Evolutionary conservation across 1,284 basidiomycete genomes (phyloP).

Genomic region (Malassezia nana): DNA sequence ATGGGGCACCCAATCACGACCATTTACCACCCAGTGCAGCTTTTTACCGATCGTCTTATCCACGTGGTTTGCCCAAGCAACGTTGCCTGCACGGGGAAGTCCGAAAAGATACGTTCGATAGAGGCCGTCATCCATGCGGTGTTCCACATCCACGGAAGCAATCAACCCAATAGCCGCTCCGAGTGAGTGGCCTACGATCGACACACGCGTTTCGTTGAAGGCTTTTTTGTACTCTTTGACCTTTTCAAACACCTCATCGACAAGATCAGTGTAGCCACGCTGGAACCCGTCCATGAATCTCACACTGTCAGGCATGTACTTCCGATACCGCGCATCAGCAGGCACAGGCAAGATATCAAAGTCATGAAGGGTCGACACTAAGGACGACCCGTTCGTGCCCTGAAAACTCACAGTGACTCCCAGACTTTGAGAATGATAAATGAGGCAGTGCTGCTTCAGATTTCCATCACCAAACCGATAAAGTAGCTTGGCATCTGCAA

Average conservation of each 20-base stretch:
- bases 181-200: conserved; percentile 35
- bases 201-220: conserved; percentile 21
- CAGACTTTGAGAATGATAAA: conserved; percentile 26
- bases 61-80: conserved; percentile 27
- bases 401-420: conserved; percentile 32
- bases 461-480: conserved; percentile 25
- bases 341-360: conserved; percentile 20
- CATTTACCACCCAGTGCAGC: conserved; percentile 30
- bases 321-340: conserved; percentile 21
- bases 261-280: conserved; percentile 28
- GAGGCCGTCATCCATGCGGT: conserved; percentile 18
- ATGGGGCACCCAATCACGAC: conserved; percentile 27
- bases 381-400: conserved; percentile 29
- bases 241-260: conserved; percentile 23
- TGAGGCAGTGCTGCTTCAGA: conserved; percentile 22
- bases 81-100: conserved; percentile 28
- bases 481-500: conserved; percentile 28
- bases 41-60: conserved; percentile 23
- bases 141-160: conserved; percentile 27
- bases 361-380: conserved; percentile 27
- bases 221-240: conserved; percentile 23
- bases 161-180: conserved; percentile 31
- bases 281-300: conserved; percentile 33
- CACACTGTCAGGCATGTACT: conserved; percentile 17
- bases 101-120: conserved; percentile 27